Conservation (phyloP, 495 filamentous ascomycete species). For the Hyaloscypha bicolor region DNA sequence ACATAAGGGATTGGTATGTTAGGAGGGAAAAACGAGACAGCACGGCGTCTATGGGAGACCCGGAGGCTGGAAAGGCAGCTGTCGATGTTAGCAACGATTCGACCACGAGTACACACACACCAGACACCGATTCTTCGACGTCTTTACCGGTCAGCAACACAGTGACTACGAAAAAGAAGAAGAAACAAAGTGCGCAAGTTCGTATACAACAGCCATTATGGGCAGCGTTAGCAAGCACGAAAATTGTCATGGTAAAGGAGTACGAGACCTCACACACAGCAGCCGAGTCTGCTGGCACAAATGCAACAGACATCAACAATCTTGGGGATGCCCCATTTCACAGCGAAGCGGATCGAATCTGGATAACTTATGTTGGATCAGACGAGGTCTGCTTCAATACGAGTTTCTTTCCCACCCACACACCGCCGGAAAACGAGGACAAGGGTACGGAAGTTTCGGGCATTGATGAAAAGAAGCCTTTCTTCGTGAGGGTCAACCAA, state of each 20-base stretch:
- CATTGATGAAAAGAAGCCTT: constrained; percentile 69
- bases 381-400: constrained; percentile 83
- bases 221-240: constrained; percentile 91
- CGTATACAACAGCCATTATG: constrained; percentile 89
- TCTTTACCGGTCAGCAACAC: constrained; percentile 24
- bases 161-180: constrained; percentile 77
- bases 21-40: constrained; percentile 51
- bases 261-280: constrained; percentile 83
- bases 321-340: constrained; percentile 77
- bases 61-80: constrained; percentile 55
- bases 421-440: constrained; percentile 29
- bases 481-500: constrained; percentile 87
- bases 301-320: constrained; percentile 77
- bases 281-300: constrained; percentile 69
- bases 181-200: constrained; percentile 86
- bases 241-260: constrained; percentile 91
- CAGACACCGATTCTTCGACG: constrained; percentile 25
- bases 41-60: constrained; percentile 44
- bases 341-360: constrained; percentile 73
- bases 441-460: constrained; percentile 41
- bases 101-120: constrained; percentile 13
- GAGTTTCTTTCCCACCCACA: constrained; percentile 57
- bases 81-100: constrained; percentile 25
- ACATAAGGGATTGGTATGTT: constrained; percentile 61
- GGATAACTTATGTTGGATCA: constrained; percentile 82